phyloP scores from a whole-genome alignment of 208 protist genomes.

The Ichthyophonus hoferi region DNA sequence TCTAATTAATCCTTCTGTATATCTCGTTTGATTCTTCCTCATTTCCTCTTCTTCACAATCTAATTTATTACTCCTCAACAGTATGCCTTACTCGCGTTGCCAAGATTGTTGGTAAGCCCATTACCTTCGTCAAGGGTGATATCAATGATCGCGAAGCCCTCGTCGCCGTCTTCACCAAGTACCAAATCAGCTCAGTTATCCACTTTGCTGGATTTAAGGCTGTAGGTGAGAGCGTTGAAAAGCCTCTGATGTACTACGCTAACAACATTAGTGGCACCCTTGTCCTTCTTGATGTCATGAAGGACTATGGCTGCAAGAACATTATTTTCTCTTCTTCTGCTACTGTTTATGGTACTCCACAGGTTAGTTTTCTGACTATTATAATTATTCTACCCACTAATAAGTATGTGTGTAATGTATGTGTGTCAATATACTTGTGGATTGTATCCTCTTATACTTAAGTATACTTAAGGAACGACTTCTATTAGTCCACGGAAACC shows the following conservation, averaged over 20 bases:
- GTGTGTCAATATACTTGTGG: no score
- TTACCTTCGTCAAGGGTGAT: constrained; percentile 62
- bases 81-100: constrained; percentile 53
- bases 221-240: constrained; percentile 80
- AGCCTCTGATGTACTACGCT: constrained; percentile 87
- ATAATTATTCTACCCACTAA: no score
- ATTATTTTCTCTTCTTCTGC: constrained; percentile 91
- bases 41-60: neutral
- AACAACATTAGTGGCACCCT: constrained; percentile 90
- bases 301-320: constrained; percentile 75
- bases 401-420: no score
- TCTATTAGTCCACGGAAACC: no score
- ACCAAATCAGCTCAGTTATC: constrained; percentile 79
- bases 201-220: constrained; percentile 81
- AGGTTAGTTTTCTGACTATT: neutral
- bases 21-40: no score
- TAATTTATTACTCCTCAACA: neutral
- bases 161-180: constrained; percentile 74
- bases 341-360: constrained; percentile 75
- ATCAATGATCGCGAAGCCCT: constrained; percentile 73
- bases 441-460: no score
- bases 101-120: constrained; percentile 51
- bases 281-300: constrained; percentile 82
- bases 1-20: no score
- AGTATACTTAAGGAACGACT: no score